Evolutionary conservation across 305 asterid genomes (phyloP).

Genomic region (Ruellia speciosa): DNA sequence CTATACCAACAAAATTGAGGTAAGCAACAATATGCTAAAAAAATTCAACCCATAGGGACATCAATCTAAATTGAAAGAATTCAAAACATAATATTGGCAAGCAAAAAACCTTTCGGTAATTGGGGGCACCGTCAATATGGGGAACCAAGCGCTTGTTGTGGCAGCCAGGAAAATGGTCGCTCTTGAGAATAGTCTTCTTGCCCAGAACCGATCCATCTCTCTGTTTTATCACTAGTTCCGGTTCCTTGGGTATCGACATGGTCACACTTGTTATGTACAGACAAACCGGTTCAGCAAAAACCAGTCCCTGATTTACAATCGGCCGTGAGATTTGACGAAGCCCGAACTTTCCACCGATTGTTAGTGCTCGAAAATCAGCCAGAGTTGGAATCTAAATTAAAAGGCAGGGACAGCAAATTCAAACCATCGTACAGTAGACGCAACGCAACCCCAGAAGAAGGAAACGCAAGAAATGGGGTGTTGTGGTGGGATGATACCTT

Average conservation of each 20-base stretch:
- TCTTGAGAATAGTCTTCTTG: constrained; percentile 90
- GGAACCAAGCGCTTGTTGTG: constrained; percentile 86
- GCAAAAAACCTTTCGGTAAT: constrained; percentile 76
- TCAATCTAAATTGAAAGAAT: not conserved
- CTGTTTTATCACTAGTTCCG: constrained; percentile 76
- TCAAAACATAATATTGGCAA: not conserved
- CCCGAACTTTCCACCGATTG: too few species aligned
- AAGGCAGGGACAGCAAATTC: too few species aligned
- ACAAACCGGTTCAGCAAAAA: too few species aligned
- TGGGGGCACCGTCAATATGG: constrained; percentile 91
- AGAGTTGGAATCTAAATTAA: too few species aligned
- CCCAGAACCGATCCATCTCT: constrained; percentile 98
- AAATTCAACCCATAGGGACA: not conserved
- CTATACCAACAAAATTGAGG: constrained; percentile 29
- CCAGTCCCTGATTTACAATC: too few species aligned
- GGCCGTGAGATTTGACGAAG: too few species aligned
- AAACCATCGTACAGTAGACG: too few species aligned
- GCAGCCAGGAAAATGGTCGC: constrained; percentile 98
- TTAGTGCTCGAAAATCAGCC: too few species aligned
- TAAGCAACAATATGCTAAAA: constrained; percentile 11
- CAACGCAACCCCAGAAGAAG: too few species aligned
- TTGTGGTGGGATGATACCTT: too few species aligned
- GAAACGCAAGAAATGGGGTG: too few species aligned
- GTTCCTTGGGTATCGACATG: constrained; percentile 78
- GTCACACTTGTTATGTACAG: constrained; percentile 14